Percentiles rank a stretch among this genome's conserved stretches.
Conservation (phyloP, 345 rosid genomes). For the Corchorus capsularis region DNA sequence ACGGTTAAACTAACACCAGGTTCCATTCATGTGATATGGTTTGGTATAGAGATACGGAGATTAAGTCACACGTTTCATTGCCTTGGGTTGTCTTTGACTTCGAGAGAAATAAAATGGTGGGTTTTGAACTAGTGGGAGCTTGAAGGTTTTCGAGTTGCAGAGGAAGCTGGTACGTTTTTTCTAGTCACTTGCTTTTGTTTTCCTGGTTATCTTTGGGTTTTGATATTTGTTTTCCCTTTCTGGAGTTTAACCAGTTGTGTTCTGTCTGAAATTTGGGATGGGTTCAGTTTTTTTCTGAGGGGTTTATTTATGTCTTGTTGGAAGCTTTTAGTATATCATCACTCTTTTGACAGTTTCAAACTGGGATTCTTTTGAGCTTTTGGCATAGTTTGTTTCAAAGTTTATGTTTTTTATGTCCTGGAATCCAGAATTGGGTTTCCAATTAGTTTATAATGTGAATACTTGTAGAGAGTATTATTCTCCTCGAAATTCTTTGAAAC, state of each 20-base stretch:
- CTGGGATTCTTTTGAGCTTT: not conserved
- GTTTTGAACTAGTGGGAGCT: not conserved
- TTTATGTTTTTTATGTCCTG: not conserved
- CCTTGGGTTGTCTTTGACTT: not conserved
- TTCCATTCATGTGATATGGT: not conserved
- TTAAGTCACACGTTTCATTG: not conserved
- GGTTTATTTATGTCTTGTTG: not conserved
- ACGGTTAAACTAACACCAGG: constrained; percentile 1
- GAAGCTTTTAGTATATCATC: not conserved
- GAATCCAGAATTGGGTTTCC: not conserved
- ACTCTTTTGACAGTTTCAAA: not conserved
- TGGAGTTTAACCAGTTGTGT: not conserved
- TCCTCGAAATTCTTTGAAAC: not conserved
- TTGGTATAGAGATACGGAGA: not conserved
- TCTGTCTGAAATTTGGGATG: not conserved
- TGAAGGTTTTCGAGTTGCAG: constrained; percentile 11
- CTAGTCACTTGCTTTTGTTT: not conserved
- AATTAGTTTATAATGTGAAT: not conserved
- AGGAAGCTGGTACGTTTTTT: not conserved
- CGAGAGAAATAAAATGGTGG: not conserved
- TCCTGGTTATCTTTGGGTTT: not conserved
- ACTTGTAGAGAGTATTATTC: not conserved
- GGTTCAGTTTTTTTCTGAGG: not conserved
- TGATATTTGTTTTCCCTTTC: not conserved
- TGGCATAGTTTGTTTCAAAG: not conserved